These are phyloP conservation scores for Parathielavia hyrcaniae DNA, from an alignment of 495 filamentous ascomycete species.

Conservation along the genomic window DNA sequence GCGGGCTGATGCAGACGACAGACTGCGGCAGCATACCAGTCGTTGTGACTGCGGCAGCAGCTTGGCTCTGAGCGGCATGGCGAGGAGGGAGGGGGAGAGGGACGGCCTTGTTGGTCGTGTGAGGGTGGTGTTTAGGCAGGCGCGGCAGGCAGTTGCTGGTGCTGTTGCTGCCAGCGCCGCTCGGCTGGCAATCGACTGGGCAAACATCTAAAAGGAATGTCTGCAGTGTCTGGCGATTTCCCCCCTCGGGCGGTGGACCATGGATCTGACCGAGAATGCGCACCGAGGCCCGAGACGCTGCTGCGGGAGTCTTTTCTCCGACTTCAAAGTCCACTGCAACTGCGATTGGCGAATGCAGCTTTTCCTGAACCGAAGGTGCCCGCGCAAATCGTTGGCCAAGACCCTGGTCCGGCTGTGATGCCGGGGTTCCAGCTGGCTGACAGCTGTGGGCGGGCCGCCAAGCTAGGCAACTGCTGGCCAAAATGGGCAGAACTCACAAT, in stretches of 20 bases:
- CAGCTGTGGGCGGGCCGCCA: constrained; percentile 10
- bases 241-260: constrained; percentile 13
- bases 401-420: constrained; percentile 6
- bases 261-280: constrained; percentile 7
- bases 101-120: not conserved
- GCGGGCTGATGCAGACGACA: not conserved
- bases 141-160: constrained; percentile 32
- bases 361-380: constrained; percentile 21
- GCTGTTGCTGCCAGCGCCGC: constrained; percentile 38
- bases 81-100: constrained; percentile 23
- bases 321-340: not conserved
- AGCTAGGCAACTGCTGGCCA: not conserved
- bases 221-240: constrained; percentile 10
- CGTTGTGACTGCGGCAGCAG: constrained; percentile 53
- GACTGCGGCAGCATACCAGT: constrained; percentile 35
- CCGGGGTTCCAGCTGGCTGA: constrained; percentile 3
- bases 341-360: constrained; percentile 14
- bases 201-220: constrained; percentile 37
- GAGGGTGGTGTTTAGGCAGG: constrained; percentile 17
- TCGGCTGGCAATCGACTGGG: constrained; percentile 35
- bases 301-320: constrained; percentile 7
- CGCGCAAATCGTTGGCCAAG: constrained; percentile 7
- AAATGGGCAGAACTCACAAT: not conserved
- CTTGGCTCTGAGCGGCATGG: constrained; percentile 87
- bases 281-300: constrained; percentile 14